Evolutionary conservation across 108 stramenopile genomes (phyloP).

Genomic region (Cyclotella atomus): DNA sequence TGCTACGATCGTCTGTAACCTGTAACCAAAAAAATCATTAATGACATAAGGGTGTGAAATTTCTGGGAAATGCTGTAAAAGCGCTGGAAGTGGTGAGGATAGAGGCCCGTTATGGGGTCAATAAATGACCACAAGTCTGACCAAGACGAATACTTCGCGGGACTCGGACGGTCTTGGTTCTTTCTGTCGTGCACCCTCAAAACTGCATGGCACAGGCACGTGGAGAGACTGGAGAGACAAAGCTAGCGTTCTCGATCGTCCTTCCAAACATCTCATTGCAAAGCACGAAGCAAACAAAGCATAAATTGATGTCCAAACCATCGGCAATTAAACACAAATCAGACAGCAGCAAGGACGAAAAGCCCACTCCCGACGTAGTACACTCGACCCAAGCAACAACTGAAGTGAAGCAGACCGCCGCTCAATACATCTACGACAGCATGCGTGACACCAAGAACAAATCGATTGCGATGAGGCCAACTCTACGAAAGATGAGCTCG

Average conservation of each 20-base stretch:
- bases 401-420: background rate
- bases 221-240: background rate
- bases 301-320: background rate
- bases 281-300: background rate
- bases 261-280: background rate
- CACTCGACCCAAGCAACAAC: background rate
- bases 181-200: background rate
- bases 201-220: background rate
- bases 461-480: background rate
- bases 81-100: no score
- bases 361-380: background rate
- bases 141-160: no score
- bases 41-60: background rate
- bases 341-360: background rate
- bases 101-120: no score
- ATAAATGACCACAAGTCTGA: no score
- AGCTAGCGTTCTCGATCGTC: conserved; percentile 7
- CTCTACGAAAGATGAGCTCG: background rate
- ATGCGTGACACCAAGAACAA: background rate
- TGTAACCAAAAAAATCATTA: background rate
- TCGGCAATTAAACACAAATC: background rate
- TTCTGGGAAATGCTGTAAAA: no score
- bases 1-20: no score
- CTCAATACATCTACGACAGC: background rate
- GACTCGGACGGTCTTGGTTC: background rate